These are phyloP conservation scores for Picochlorum sp. DNA, from an alignment of 139 green algal species.

Conservation along the genomic window DNA sequence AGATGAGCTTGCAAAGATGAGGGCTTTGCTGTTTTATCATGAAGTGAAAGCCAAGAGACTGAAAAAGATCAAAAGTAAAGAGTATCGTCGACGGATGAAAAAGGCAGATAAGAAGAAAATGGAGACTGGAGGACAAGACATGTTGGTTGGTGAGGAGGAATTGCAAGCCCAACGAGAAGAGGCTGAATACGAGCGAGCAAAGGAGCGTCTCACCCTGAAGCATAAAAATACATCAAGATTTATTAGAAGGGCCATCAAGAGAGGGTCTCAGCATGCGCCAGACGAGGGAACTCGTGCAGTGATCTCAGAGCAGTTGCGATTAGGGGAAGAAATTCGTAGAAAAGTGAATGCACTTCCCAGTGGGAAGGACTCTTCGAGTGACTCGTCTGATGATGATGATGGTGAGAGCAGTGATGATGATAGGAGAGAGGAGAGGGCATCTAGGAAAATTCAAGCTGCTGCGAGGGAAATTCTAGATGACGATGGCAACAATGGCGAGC, in stretches of 20 bases:
- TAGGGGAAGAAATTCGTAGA: slow-evolving; percentile 68
- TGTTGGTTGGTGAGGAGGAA: slow-evolving; percentile 26
- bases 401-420: slow-evolving; percentile 27
- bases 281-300: slow-evolving; percentile 59
- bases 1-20: slow-evolving; percentile 66
- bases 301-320: slow-evolving; percentile 77
- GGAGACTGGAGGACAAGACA: not conserved
- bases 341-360: slow-evolving; percentile 49
- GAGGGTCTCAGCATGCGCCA: slow-evolving; percentile 40
- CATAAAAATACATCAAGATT: slow-evolving; percentile 86
- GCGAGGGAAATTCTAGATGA: slow-evolving; percentile 57
- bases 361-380: slow-evolving; percentile 22
- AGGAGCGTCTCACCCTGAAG: slow-evolving; percentile 89
- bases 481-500: slow-evolving; percentile 22
- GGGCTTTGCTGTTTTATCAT: slow-evolving; percentile 82
- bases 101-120: slow-evolving; percentile 36
- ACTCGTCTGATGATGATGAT: slow-evolving; percentile 21
- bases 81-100: slow-evolving; percentile 43
- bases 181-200: slow-evolving; percentile 65
- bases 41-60: slow-evolving; percentile 81
- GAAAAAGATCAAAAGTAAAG: slow-evolving; percentile 83
- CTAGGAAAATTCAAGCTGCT: slow-evolving; percentile 28
- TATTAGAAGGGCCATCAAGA: slow-evolving; percentile 75
- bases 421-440: slow-evolving; percentile 4
- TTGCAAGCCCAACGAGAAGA: slow-evolving; percentile 35